Conservation (phyloP, 2,329 filamentous ascomycete species). For the Sordariomycetes sp. region DNA sequence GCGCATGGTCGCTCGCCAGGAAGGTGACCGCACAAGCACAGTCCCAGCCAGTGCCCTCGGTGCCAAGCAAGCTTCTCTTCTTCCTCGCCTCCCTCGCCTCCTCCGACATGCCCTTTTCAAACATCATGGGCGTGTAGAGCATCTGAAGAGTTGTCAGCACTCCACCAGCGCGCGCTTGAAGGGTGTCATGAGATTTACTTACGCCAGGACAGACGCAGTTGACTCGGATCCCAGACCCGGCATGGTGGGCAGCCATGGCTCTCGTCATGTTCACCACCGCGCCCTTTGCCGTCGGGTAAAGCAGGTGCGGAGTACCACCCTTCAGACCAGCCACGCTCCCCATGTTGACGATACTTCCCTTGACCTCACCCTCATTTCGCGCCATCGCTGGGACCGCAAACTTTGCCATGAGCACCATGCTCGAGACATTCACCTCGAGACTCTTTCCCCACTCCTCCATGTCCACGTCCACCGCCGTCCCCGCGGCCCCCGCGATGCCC, state of each 20-base stretch:
- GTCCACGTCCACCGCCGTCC: constrained; percentile 47
- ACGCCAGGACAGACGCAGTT: constrained; percentile 33
- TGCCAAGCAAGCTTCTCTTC: constrained; percentile 22
- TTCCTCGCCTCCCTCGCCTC: constrained; percentile 22
- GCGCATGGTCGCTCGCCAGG: constrained; percentile 22
- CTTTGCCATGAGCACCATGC: constrained; percentile 53
- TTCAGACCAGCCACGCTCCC: constrained; percentile 42
- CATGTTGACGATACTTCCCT: constrained; percentile 48
- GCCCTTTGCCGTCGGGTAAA: constrained; percentile 33
- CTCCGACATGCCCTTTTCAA: constrained; percentile 21
- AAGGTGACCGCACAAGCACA: constrained; percentile 24
- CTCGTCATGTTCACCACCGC: constrained; percentile 36
- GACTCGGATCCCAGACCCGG: constrained; percentile 27
- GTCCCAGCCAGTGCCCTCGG: constrained; percentile 30
- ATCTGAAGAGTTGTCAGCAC: constrained; percentile 15
- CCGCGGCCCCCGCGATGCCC: constrained; percentile 42
- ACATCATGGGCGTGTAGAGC: constrained; percentile 34
- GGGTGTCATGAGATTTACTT: constrained; percentile 3
- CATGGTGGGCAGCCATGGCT: constrained; percentile 37
- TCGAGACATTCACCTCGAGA: constrained; percentile 48
- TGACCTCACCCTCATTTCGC: constrained; percentile 31
- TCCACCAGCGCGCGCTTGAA: too few relatives aligned
- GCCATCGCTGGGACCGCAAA: constrained; percentile 47
- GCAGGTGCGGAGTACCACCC: constrained; percentile 28
- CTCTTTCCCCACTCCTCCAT: constrained; percentile 41